Evolutionary conservation across 345 rosid genomes (phyloP).

Genomic region (Murraya paniculata): DNA sequence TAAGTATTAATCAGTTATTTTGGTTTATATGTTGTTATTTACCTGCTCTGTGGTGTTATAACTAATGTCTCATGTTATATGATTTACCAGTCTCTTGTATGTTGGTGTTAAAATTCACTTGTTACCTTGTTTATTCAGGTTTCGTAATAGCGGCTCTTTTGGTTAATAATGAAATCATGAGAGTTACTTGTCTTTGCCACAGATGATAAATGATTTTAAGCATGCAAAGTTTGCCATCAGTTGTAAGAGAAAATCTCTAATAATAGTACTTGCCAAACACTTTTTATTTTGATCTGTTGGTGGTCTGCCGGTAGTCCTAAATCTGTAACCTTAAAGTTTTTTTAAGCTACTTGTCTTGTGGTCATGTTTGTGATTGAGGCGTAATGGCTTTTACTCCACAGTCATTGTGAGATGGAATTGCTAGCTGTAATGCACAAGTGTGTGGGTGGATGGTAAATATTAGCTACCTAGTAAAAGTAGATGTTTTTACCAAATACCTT

Average conservation of each 20-base stretch:
- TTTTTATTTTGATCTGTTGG: neutral
- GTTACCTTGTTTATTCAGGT: neutral
- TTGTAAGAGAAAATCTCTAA: neutral
- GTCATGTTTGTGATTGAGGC: neutral
- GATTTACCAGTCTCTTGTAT: neutral
- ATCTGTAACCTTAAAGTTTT: neutral
- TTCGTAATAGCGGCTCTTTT: neutral
- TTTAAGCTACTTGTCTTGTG: neutral
- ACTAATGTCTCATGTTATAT: neutral
- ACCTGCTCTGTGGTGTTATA: neutral
- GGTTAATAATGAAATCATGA: neutral
- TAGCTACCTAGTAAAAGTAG: too few relatives aligned
- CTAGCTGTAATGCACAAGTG: neutral
- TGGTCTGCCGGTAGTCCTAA: neutral
- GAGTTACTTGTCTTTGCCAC: neutral
- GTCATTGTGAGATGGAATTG: neutral
- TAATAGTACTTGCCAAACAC: neutral
- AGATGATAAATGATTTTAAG: neutral
- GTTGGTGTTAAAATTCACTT: neutral
- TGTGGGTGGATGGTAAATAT: neutral
- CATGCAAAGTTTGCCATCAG: neutral
- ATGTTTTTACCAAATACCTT: too few relatives aligned
- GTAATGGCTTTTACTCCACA: neutral
- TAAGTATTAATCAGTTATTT: constrained; percentile 32
- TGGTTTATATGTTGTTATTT: neutral